Conservation (phyloP, 331 rosid species). For the Arachis monticola region DNA sequence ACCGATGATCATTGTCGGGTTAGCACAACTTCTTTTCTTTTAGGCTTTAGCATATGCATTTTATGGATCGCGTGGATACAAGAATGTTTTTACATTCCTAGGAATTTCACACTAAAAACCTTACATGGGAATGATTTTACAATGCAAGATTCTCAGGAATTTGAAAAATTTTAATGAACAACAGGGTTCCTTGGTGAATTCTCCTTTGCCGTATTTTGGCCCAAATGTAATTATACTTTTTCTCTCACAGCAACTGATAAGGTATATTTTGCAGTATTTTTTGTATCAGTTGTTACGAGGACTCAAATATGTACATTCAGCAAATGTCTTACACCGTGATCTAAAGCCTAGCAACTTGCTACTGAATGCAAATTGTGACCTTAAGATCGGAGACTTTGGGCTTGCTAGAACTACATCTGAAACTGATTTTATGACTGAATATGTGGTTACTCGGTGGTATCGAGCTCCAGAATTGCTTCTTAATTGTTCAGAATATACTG, state of each 20-base stretch:
- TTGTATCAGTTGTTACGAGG: conserved; percentile 94
- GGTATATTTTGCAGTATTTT: conserved; percentile 69
- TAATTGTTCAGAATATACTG: conserved; percentile 94
- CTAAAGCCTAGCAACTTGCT: conserved; percentile 95
- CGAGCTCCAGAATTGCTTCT: conserved; percentile 97
- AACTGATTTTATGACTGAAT: conserved; percentile 98
- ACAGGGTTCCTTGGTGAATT: no score
- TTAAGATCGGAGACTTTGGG: conserved; percentile 97
- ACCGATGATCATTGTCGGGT: conserved; percentile 99
- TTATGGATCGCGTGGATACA: no score
- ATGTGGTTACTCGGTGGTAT: conserved; percentile 98
- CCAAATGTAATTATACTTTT: conserved; percentile 15
- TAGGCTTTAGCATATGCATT: conserved; percentile 7
- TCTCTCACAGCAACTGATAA: conserved; percentile 34
- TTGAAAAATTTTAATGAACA: no score
- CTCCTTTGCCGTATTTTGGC: no score
- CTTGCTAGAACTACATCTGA: conserved; percentile 98
- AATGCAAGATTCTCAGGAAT: no score
- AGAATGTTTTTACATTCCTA: no score
- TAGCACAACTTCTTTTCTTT: conserved; percentile 38
- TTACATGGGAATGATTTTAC: no score
- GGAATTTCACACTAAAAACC: no score
- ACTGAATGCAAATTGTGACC: conserved; percentile 90
- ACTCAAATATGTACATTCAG: conserved; percentile 89
- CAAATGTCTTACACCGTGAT: conserved; percentile 93